Base-by-base conservation (phyloP, 169 alveolate species). In the Toxoplasma gondii region DNA sequence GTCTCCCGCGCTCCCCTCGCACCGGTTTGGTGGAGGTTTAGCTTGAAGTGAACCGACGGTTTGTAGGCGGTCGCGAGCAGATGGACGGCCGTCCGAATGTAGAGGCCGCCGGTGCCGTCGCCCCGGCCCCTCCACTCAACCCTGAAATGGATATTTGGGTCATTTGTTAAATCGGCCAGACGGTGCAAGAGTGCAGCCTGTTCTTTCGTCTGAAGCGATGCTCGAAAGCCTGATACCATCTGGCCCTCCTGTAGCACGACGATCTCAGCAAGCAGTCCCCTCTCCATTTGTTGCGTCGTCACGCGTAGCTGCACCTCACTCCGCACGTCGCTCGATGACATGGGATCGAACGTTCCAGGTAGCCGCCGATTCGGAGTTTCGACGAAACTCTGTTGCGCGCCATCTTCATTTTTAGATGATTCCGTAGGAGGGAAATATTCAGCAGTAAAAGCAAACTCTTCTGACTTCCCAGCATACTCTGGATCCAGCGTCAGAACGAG, bases 301-400 rank as follows among this genome's bases (percentile, higher is more conserved):
- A 81, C 88, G 31, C 88, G 49, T 17, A 81, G 54, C 54, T 81
- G 88, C 12, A 81, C 88, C 19, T 34, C 45, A 10, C 45, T 44
- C 49, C 31, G n/a, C 49, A 34, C 88, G n/a, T 41, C 64, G 0
- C 19, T 70, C 29, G 84, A 34, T 19, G 84, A 74, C 84, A 22
- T 43, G 88, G 88, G 88, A 53, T 81, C 88, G 88, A 81, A 81
- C 88, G 17, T 54, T 1, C 69, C 69, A 54, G 69, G 69, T 54
- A 24, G 27, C 31, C 69, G 31, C 69, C 27, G 69, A 17, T 0
- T 24, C 31, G 17, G 17, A 17, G 69, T 24, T 24, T 54, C 69
- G 69, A 54, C 17, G 69, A 54, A 54, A 54, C 69, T 54, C 69
- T 54, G 69, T 17, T 54, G 17, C 0, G 69, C 2, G 27, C 27